Base-by-base conservation (phyloP, 345 rosid genomes). In the Passiflora organensis region DNA sequence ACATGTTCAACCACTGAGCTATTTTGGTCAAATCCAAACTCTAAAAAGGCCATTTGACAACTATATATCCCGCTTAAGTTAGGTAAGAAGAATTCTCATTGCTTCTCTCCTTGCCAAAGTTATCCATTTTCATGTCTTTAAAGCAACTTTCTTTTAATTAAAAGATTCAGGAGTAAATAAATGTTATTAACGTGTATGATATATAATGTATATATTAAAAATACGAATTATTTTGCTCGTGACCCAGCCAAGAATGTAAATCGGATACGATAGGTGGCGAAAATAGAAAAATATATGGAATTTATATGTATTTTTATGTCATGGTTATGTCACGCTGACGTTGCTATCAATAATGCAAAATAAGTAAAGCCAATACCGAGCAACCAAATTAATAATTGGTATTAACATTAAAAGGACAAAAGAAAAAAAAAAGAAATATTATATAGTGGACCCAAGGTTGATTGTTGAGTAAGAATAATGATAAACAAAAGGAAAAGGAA, bases 301-400 rank as follows among this genome's bases (percentile, higher is more conserved):
- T n/a, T n/a, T n/a, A n/a, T n/a, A n/a, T n/a, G n/a, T n/a, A n/a
- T 28, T 28, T 2, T 3, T 41, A 41, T 23, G 80, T 76, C 76
- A 64, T 39, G 2, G 15, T 15, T 58, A 60, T 14, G 67, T 38
- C 1, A 65, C 55, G 62, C 32, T 65, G 72, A 69, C 64, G 68
- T 69, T n/a, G n/a, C n/a, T n/a, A n/a, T n/a, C n/a, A n/a, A n/a
- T n/a, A n/a, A n/a, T n/a, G n/a, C n/a, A n/a, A n/a, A n/a, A n/a
- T n/a, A n/a, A n/a, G n/a, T n/a, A n/a, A n/a, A n/a, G n/a, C n/a
- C n/a, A n/a, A n/a, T n/a, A n/a, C n/a, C 4, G 13, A 10, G 13
- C 5, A 24, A 23, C 13, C 2, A 9, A 53, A 17, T 23, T 0
- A 22, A 5, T n/a, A 0, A 34, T 34, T 5, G 16, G 0, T 4